A percentile compares a stretch with the other conserved stretches of the same genome.
Conservation (phyloP, 495 filamentous ascomycete species). For the Ramalina intermedia region DNA sequence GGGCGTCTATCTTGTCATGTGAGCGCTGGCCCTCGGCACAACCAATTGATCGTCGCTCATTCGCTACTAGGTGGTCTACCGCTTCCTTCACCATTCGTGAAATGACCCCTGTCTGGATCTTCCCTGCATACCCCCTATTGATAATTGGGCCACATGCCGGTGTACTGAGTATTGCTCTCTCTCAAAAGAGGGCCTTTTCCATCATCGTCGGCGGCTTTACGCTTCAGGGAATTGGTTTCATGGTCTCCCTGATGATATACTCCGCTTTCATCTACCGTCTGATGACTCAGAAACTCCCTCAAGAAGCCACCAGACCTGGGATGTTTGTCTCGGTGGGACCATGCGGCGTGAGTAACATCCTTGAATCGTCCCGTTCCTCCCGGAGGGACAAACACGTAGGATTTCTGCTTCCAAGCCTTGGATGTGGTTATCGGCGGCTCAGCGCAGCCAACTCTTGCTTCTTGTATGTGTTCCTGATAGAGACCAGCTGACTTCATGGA, state of each 20-base stretch:
- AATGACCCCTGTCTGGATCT: slow-evolving; percentile 90
- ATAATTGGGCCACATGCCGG: slow-evolving; percentile 64
- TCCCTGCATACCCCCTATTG: slow-evolving; percentile 75
- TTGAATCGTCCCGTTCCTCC: too few species aligned
- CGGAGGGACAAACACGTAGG: too few species aligned
- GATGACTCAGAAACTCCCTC: slow-evolving; percentile 82
- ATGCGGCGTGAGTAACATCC: background rate
- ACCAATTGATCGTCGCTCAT: background rate
- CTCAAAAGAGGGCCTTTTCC: slow-evolving; percentile 32
- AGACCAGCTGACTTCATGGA: slow-evolving; percentile 6
- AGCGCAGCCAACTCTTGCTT: too few species aligned
- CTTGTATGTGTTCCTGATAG: too few species aligned
- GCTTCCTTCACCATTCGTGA: slow-evolving; percentile 66
- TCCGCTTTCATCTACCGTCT: slow-evolving; percentile 75
- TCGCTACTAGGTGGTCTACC: slow-evolving; percentile 44
- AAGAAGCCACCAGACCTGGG: slow-evolving; percentile 59
- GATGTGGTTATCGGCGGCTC: too few species aligned
- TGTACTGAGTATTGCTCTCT: slow-evolving; percentile 38
- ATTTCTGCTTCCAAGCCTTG: too few species aligned
- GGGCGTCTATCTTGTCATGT: slow-evolving; percentile 61
- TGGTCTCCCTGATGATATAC: slow-evolving; percentile 76
- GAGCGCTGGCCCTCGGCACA: slow-evolving; percentile 1
- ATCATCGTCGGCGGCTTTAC: slow-evolving; percentile 59
- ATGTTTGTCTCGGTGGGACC: slow-evolving; percentile 72
- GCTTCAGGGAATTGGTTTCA: slow-evolving; percentile 70